Conservation (phyloP, 2,329 filamentous ascomycete species). For the Phialophora tarda region DNA sequence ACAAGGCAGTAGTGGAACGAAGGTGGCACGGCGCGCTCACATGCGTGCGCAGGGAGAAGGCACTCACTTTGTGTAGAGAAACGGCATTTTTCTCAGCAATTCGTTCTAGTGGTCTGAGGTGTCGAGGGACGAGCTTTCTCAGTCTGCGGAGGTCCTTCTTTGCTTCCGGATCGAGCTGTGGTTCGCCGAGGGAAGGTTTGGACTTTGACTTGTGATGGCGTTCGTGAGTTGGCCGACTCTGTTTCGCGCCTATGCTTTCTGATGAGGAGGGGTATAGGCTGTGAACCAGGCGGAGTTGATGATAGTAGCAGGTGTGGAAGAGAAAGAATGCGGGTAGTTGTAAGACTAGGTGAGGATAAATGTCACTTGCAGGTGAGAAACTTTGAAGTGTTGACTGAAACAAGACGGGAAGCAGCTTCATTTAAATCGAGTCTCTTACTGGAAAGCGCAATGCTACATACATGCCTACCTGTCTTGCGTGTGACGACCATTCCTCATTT, state of each 20-base stretch:
- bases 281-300: background rate
- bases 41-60: background rate
- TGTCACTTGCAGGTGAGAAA: slow-evolving; percentile 4
- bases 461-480: background rate
- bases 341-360: background rate
- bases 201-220: background rate
- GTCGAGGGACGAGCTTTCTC: background rate
- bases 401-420: background rate
- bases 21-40: background rate
- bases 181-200: background rate
- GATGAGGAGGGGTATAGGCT: background rate
- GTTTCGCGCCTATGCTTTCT: background rate
- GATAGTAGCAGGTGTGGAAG: background rate
- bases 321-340: background rate
- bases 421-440: background rate
- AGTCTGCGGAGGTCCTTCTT: background rate
- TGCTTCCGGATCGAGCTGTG: background rate
- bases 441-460: background rate
- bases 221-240: background rate
- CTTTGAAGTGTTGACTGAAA: background rate
- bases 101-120: background rate
- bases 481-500: background rate
- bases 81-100: slow-evolving; percentile 28
- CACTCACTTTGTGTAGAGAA: slow-evolving; percentile 46
- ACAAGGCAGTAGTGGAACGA: background rate